These are phyloP conservation scores for Clavaria fumosa DNA, from an alignment of 768 basidiomycete species.

Conservation along the genomic window DNA sequence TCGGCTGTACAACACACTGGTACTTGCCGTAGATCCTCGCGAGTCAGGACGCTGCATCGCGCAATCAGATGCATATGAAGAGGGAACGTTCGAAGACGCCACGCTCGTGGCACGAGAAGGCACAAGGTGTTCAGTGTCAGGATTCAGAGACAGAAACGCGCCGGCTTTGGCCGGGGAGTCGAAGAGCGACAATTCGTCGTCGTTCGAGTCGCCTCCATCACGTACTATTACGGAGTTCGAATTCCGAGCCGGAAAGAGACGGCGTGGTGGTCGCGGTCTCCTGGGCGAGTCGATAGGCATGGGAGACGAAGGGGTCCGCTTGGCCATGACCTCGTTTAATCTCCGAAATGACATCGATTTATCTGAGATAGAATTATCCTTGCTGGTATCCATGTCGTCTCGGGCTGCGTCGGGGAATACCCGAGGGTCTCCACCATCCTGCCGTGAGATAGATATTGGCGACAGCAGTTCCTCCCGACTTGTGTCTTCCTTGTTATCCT, in stretches of 20 bases:
- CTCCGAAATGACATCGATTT: constrained; percentile 16
- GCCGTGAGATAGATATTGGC: not conserved
- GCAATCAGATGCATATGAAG: not conserved
- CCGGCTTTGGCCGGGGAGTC: not conserved
- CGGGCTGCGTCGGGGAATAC: too few species aligned
- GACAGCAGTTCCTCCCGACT: not conserved
- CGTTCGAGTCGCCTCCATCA: constrained; percentile 6
- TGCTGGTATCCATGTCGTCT: too few species aligned
- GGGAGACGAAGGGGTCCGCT: constrained; percentile 50
- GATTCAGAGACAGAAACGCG: too few species aligned
- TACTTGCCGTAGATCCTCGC: not conserved
- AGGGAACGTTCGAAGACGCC: not conserved
- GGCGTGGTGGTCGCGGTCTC: constrained; percentile 38
- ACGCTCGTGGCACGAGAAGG: not conserved
- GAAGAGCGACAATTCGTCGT: constrained; percentile 6
- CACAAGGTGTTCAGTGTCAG: too few species aligned
- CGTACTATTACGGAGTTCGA: constrained; percentile 16
- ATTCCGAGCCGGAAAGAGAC: constrained; percentile 45
- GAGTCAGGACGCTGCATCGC: not conserved
- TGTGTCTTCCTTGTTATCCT: constrained; percentile 27
- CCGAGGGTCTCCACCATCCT: too few species aligned
- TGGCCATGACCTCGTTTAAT: constrained; percentile 27
- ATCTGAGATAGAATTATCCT: not conserved
- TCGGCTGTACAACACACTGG: constrained; percentile 11
- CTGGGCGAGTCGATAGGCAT: constrained; percentile 39